Base-by-base conservation (phyloP, 345 rosid species). In the Rhizophora mangle region DNA sequence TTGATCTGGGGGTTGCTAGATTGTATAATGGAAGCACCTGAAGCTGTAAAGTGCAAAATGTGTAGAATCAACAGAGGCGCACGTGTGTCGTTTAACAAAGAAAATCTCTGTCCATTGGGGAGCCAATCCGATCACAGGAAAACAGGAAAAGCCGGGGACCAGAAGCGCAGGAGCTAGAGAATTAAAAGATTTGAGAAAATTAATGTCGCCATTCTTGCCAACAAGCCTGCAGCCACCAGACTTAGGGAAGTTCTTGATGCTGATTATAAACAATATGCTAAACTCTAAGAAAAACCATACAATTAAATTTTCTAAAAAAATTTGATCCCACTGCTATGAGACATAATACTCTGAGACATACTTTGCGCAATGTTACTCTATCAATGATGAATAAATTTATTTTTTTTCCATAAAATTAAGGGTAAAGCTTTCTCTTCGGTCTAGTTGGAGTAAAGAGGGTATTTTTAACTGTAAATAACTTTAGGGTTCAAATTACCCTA, bases 141-240 rank as follows among this genome's bases (percentile, higher is more conserved):
- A 54, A 21, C 60, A 62, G 70, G 46, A 70, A 36, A 54, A 21
- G 58, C 32, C 71, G 49, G 79, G 84, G 81, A 75, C 76, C 82
- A 63, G 78, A 62, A 73, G 58, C 29, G 47, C 26, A 63, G 61
- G 62, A 39, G 52, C 51, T 27, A 11, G 20, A 55, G 49, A 66
- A 10, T 19, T 57, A 32, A 61, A 61, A 32, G 52, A 49, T 20
- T 43, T 22, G 21, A 37, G 32, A 55, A 37, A 55, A 43, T 7
- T 15, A 22, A 32, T 70, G 79, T 55, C 62, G 52, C 69, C 63
- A 62, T 68, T 67, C 65, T 59, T 59, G 37, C 75, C 69, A 71
- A 82, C 72, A 73, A 37, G 65, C 70, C 78, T 62, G 63, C 49
- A 51, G 65, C 46, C 70, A 71, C 52, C 71, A 26, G 10, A 31